These are phyloP conservation scores for Balakata baccata DNA, from an alignment of 345 rosid species.

Conservation along the genomic window DNA sequence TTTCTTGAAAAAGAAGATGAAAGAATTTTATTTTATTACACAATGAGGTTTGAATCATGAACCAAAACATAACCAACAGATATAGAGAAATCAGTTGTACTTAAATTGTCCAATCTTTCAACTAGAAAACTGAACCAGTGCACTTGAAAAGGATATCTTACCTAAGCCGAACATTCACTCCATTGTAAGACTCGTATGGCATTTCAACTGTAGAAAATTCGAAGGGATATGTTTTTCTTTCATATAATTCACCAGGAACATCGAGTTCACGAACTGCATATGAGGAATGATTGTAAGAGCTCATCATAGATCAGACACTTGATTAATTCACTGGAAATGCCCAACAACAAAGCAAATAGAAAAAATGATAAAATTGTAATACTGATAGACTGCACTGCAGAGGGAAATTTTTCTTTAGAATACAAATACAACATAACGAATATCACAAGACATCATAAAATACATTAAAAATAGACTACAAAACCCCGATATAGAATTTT, in stretches of 20 bases:
- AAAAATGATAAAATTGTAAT: neutral
- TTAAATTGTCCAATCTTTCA: neutral
- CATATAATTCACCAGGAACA: conserved; percentile 48
- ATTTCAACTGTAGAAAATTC: conserved; percentile 59
- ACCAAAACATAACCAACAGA: neutral
- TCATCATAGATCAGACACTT: conserved; percentile 7
- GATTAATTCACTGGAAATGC: neutral
- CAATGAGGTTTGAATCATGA: too few species aligned
- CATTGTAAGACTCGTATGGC: conserved; percentile 57
- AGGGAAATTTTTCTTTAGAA: neutral
- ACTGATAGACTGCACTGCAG: neutral
- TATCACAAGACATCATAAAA: neutral
- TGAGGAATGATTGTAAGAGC: conserved; percentile 3
- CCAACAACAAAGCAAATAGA: neutral
- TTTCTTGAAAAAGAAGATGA: neutral
- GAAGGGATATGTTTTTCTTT: conserved; percentile 49
- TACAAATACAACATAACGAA: neutral
- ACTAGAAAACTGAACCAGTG: neutral
- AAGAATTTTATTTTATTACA: neutral
- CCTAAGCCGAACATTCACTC: conserved; percentile 58
- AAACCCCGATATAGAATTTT: too few species aligned
- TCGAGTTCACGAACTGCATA: conserved; percentile 49
- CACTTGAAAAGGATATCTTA: conserved; percentile 15
- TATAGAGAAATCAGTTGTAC: neutral
- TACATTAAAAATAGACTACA: neutral